phyloP scores from a whole-genome alignment of 805 yeast genomes.

The Naumovozyma baii region DNA sequence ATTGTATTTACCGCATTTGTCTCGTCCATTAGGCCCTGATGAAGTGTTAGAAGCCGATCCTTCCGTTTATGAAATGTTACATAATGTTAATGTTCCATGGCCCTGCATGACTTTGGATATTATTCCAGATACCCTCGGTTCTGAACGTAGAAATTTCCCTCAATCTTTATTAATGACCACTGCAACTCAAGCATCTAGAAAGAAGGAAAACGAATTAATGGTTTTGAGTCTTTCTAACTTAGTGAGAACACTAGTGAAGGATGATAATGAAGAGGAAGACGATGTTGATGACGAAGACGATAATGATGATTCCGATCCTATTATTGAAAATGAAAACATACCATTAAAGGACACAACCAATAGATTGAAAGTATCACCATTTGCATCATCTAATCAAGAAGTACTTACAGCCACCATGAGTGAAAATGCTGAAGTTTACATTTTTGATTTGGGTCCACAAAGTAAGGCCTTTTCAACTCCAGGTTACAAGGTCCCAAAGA shows the following conservation, averaged over 20 bases:
- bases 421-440: conserved; percentile 81
- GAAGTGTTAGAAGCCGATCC: conserved; percentile 97
- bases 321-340: conserved; percentile 75
- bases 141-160: conserved; percentile 83
- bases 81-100: conserved; percentile 90
- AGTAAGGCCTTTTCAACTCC: conserved; percentile 79
- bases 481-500: conserved; percentile 71
- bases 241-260: conserved; percentile 77
- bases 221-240: conserved; percentile 75
- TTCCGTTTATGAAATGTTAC: conserved; percentile 90
- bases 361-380: conserved; percentile 77
- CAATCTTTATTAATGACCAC: conserved; percentile 78
- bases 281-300: conserved; percentile 67
- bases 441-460: conserved; percentile 76
- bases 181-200: conserved; percentile 85
- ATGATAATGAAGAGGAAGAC: conserved; percentile 66
- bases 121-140: conserved; percentile 76
- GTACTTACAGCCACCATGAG: conserved; percentile 79
- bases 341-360: conserved; percentile 79
- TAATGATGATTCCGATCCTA: conserved; percentile 67
- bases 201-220: conserved; percentile 81
- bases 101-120: conserved; percentile 90
- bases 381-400: conserved; percentile 55
- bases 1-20: conserved; percentile 78
- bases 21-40: conserved; percentile 87